Evolutionary conservation across 2,329 filamentous ascomycete genomes (phyloP).

Genomic region (Cercospora sojina): DNA sequence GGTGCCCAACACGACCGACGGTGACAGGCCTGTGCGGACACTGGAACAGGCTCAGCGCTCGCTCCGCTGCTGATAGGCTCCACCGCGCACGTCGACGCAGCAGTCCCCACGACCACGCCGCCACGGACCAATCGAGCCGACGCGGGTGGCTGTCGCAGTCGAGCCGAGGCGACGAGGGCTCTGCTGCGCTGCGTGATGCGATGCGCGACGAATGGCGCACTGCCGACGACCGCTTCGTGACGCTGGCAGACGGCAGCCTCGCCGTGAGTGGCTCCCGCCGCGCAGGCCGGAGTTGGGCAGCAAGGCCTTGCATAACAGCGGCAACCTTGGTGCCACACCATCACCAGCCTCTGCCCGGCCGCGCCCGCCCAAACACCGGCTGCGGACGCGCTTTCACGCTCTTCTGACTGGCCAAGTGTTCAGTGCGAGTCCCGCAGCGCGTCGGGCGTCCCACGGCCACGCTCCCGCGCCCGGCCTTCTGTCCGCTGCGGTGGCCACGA

Average conservation of each 20-base stretch:
- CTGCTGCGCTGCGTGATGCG: background rate
- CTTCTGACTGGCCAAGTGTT: slow-evolving; percentile 4
- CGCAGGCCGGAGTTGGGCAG: slow-evolving; percentile 14
- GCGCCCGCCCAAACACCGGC: slow-evolving; percentile 18
- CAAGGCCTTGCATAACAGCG: slow-evolving; percentile 13
- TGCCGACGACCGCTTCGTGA: slow-evolving; percentile 6
- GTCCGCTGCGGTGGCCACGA: background rate
- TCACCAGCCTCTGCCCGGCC: background rate
- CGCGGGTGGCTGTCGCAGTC: background rate
- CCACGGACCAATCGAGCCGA: background rate
- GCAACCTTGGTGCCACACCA: slow-evolving; percentile 20
- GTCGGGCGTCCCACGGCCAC: background rate
- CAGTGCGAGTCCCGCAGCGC: background rate
- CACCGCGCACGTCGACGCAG: slow-evolving; percentile 4
- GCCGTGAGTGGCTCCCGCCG: slow-evolving; percentile 10
- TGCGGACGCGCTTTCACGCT: too few relatives aligned
- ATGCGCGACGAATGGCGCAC: background rate
- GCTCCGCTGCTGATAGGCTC: slow-evolving; percentile 17
- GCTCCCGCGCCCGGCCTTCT: background rate
- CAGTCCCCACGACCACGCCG: slow-evolving; percentile 4
- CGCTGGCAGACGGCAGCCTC: background rate
- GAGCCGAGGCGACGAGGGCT: background rate
- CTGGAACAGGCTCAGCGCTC: slow-evolving; percentile 7
- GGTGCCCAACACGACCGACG: slow-evolving; percentile 1
- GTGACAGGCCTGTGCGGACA: slow-evolving; percentile 8